These are phyloP conservation scores for Pneumocystis carinii DNA, from an alignment of 1,139 yeast species.

Conservation along the genomic window DNA sequence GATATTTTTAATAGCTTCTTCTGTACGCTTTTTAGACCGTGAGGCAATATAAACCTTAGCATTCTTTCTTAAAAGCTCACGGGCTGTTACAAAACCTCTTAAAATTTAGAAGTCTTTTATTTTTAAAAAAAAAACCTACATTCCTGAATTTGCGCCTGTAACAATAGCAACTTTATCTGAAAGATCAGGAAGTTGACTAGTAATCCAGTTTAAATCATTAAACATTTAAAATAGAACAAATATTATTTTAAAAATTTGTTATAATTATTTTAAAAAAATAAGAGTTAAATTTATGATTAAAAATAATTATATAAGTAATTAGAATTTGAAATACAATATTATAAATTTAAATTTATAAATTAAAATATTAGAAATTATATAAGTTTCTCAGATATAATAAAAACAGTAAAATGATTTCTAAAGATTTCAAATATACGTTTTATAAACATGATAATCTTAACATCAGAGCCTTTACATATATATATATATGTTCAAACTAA, in stretches of 20 bases:
- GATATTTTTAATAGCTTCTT: slow-evolving; percentile 25
- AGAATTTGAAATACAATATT: not conserved
- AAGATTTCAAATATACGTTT: no score
- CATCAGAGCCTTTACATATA: no score
- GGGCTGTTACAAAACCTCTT: slow-evolving; percentile 15
- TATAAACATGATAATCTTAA: no score
- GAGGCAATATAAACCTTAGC: slow-evolving; percentile 33
- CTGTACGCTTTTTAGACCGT: slow-evolving; percentile 27
- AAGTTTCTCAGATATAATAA: no score
- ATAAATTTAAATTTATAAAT: not conserved
- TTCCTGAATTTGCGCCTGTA: slow-evolving; percentile 14
- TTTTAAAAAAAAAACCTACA: not conserved
- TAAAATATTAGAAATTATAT: not conserved
- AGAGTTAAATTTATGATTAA: not conserved
- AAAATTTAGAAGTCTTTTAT: slow-evolving; percentile 7
- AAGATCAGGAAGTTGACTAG: slow-evolving; percentile 32
- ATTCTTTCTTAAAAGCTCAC: slow-evolving; percentile 22
- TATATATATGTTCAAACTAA: no score
- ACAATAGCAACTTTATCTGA: slow-evolving; percentile 23
- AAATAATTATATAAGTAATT: not conserved
- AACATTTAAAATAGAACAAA: not conserved
- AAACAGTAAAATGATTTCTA: no score
- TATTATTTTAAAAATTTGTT: not conserved
- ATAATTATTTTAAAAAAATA: not conserved
- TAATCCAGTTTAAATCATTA: slow-evolving; percentile 22